A percentile compares a stretch with the other conserved stretches of the same genome.
phyloP scores from a whole-genome alignment of 2,329 filamentous ascomycete genomes.

The Aspergillus hortae region DNA sequence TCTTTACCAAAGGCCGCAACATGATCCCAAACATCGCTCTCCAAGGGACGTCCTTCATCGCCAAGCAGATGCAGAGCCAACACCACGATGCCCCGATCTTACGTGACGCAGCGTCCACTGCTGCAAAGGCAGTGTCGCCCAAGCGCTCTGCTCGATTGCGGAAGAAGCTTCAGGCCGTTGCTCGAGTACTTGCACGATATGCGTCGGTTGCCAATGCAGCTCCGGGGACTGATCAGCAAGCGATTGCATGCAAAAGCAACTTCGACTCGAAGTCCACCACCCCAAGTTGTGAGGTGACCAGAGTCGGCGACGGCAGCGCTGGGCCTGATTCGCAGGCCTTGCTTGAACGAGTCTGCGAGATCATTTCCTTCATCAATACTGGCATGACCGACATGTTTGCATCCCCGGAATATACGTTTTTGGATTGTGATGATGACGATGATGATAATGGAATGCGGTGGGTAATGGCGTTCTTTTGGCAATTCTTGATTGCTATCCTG shows the following conservation, averaged over 20 bases:
- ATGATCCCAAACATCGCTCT: not conserved
- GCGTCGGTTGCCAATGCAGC: not conserved
- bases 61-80: not conserved
- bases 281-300: no score
- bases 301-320: no score
- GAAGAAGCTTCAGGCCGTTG: slow-evolving; percentile 3
- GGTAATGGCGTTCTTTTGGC: not conserved
- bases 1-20: not conserved
- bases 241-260: not conserved
- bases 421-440: not conserved
- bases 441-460: not conserved
- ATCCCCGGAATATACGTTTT: not conserved
- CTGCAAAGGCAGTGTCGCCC: not conserved
- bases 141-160: slow-evolving; percentile 1
- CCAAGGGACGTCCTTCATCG: not conserved
- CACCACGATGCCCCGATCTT: not conserved
- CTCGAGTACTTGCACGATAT: slow-evolving; percentile 1
- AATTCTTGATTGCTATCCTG: not conserved
- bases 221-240: not conserved
- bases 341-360: not conserved
- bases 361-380: not conserved
- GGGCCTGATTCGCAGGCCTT: no score
- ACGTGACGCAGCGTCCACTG: not conserved
- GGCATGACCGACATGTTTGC: not conserved
- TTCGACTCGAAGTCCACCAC: not conserved